Evolutionary conservation across 129 eudicot species (phyloP).

Genomic region (Tanacetum coccineum): DNA sequence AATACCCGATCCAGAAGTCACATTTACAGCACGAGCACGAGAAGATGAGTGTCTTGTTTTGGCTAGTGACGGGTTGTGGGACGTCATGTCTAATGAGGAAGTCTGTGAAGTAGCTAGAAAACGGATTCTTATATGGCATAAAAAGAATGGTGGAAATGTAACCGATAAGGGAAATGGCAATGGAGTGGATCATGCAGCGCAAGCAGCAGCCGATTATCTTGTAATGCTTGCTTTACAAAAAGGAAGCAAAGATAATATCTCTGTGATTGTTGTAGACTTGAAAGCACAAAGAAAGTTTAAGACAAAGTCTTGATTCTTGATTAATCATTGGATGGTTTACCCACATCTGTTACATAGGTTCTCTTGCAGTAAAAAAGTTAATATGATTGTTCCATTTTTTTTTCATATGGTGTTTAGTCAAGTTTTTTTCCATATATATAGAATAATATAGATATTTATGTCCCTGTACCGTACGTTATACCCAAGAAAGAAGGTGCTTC

Average conservation of each 20-base stretch:
- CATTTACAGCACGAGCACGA: slow-evolving; percentile 52
- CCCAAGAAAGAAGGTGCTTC: not conserved
- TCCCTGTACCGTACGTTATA: too few species aligned
- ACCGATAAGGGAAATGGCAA: slow-evolving; percentile 29
- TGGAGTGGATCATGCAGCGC: slow-evolving; percentile 64
- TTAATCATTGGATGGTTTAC: slow-evolving; percentile 5
- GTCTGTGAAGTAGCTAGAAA: slow-evolving; percentile 64
- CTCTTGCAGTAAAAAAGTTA: too few species aligned
- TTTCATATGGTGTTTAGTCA: too few species aligned
- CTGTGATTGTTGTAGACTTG: slow-evolving; percentile 74
- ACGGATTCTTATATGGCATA: slow-evolving; percentile 70
- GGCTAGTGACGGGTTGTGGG: slow-evolving; percentile 82
- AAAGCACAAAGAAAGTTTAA: slow-evolving; percentile 72
- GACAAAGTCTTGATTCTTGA: slow-evolving; percentile 40
- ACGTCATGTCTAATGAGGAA: slow-evolving; percentile 69
- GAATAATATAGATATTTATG: too few species aligned
- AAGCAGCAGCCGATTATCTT: slow-evolving; percentile 72
- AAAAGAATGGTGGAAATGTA: slow-evolving; percentile 47
- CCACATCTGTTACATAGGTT: not conserved
- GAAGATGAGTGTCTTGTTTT: slow-evolving; percentile 73
- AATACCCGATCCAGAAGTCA: slow-evolving; percentile 69
- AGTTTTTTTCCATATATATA: too few species aligned
- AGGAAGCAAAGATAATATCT: slow-evolving; percentile 71
- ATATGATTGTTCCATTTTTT: too few species aligned
- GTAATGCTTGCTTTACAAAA: slow-evolving; percentile 58